Evolutionary conservation across 1,284 basidiomycete species (phyloP), one percentile per base, ranked within the genome.

Genomic region (Microbotryomycetes sp.): DNA sequence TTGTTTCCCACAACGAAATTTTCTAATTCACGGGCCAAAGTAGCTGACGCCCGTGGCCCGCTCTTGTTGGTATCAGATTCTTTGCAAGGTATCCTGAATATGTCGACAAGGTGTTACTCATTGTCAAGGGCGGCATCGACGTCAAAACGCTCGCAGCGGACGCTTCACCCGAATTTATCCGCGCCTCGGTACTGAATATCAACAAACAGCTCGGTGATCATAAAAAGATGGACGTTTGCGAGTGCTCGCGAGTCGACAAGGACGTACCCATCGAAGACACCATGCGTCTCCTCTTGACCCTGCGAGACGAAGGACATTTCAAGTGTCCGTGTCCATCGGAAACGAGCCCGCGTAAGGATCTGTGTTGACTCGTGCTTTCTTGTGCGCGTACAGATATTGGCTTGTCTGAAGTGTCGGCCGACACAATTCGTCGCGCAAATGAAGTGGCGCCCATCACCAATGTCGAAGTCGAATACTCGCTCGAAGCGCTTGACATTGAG

Each of bases 401-500:
- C 18, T 18, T 41, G 11, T 41, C 35, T 18, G 35, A 41, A 52
- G 54, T 56, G 21, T 62, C 61, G 0, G 72, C 69, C 29, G 57
- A 65, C 13, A 70, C 73, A 0, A 66, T 74, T 30, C 62, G 64
- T 35, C 56, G 60, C 3, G 72, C 73, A 2, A 55, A 55, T n/a
- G 62, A 64, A 1, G 56, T 73, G 13, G 67, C 55, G 1, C 68
- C 71, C 6, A 61, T 74, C 35, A 55, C 66, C 2, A 66, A 63
- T 3, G 71, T 73, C 52, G 72, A 73, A 41, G 62, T 73, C 49
- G 71, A 73, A 59, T 79, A 78, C 71, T 77, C 74, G 4, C 75
- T 78, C 0, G 79, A 75, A 72, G 73, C 70, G 57, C 71, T 74
- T 35, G 76, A 78, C 52, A 76, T 77, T 24, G 79, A 81, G 60